These are phyloP conservation scores for Russula olivacea DNA, from an alignment of 768 basidiomycete species.

Conservation along the genomic window DNA sequence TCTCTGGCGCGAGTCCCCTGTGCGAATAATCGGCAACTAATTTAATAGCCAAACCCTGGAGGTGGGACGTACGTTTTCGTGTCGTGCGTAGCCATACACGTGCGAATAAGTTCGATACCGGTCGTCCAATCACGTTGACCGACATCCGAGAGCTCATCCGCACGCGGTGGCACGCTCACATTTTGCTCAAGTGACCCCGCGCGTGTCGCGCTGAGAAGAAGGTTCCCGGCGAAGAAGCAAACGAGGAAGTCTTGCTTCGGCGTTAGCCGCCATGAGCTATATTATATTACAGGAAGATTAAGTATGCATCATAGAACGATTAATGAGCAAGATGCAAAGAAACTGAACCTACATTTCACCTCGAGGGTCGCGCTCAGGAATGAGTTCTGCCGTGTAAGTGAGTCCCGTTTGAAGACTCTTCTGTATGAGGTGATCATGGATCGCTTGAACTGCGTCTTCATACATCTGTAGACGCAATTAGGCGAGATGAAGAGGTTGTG, in stretches of 20 bases:
- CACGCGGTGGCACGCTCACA: constrained; percentile 63
- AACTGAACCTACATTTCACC: constrained; percentile 34
- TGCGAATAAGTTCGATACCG: constrained; percentile 76
- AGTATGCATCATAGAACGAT: neutral
- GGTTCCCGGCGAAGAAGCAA: constrained; percentile 89
- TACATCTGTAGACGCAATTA: constrained; percentile 62
- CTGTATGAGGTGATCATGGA: constrained; percentile 68
- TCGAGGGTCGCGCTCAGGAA: constrained; percentile 43
- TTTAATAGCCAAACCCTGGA: neutral
- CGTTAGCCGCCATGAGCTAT: constrained; percentile 63
- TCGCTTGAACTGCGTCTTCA: constrained; percentile 74
- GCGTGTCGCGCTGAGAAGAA: constrained; percentile 82
- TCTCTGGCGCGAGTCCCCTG: constrained; percentile 85
- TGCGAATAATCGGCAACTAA: neutral
- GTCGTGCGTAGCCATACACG: constrained; percentile 82
- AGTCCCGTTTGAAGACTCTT: constrained; percentile 53
- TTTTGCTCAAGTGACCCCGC: constrained; percentile 47
- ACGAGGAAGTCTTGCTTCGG: constrained; percentile 96
- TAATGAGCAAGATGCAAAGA: neutral
- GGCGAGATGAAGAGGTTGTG: neutral
- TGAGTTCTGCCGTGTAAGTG: constrained; percentile 77
- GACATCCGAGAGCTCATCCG: constrained; percentile 51
- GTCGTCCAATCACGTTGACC: constrained; percentile 77
- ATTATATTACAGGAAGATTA: neutral
- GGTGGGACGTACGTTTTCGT: constrained; percentile 62